Conservation (phyloP, 495 filamentous ascomycete species). For the Peziza echinospora region DNA sequence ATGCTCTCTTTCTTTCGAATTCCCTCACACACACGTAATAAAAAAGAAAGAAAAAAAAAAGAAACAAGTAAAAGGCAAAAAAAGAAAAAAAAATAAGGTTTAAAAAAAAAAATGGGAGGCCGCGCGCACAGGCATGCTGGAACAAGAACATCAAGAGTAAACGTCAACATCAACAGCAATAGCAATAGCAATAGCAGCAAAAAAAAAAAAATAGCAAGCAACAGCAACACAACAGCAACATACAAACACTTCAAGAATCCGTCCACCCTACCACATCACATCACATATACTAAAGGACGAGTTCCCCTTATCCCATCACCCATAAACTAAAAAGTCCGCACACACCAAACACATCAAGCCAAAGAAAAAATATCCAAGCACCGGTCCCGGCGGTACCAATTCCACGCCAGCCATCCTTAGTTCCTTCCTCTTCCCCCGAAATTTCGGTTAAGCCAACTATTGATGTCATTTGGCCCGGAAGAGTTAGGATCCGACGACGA, state of each 20-base stretch:
- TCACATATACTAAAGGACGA: neutral
- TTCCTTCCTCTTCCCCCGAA: neutral
- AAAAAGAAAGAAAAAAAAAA: neutral
- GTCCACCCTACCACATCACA: neutral
- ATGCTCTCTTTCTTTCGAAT: too few species aligned
- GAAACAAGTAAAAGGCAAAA: constrained; percentile 5
- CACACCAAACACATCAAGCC: neutral
- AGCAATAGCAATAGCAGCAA: too few species aligned
- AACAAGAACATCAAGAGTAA: too few species aligned
- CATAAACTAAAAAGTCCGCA: neutral
- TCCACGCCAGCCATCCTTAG: neutral
- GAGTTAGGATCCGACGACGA: too few species aligned
- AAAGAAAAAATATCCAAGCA: neutral
- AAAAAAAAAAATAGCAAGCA: too few species aligned
- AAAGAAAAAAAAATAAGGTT: constrained; percentile 1
- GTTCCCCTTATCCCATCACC: neutral
- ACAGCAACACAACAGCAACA: constrained; percentile 8
- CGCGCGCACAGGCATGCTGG: constrained; percentile 14
- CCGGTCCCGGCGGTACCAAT: too few species aligned
- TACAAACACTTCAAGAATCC: neutral
- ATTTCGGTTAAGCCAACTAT: neutral
- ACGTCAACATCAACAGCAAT: too few species aligned
- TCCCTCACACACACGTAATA: constrained; percentile 9
- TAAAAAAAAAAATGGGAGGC: constrained; percentile 11
- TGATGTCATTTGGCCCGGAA: neutral